Base-by-base conservation (phyloP, 345 rosid genomes). In the Mallotus nudiflorus region DNA sequence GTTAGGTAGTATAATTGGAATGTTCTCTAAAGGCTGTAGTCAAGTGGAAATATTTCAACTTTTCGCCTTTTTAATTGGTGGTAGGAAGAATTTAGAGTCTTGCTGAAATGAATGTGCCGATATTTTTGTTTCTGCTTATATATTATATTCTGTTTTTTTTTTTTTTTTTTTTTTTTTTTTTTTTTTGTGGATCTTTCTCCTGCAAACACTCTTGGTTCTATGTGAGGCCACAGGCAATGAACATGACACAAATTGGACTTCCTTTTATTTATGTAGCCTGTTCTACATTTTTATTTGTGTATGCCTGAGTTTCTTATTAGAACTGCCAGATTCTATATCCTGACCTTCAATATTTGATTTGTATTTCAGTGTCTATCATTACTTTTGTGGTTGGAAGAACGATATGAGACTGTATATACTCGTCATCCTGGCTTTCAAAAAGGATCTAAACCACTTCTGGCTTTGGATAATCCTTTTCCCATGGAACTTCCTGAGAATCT, bases 391-490 rank as follows among this genome's bases (percentile, higher is more conserved):
- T 80, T 94, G 73, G 93, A 87, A 80, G 97, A 94, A 80, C 91
- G 98, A 45, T 91, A 84, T 42, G 97, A 94, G 75, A 86, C 87
- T 29, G 86, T 94, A 50, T 91, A 94, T 62, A 85, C 69, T 4
- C 91, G 88, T 6, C 98, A 94, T 72, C 97, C 95, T 13, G 97
- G 98, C 67, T 94, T 94, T 73, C 97, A 94, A 62, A 94, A 94
- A 69, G 97, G 93, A 59, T 83, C 96, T 55, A 82, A 88, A 81
- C 95, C 92, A 40, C 91, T 94, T 53, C 76, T 91, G 57, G 85
- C 91, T 39, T 70, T 90, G 49, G 98, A 94, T 81, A 91, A 91
- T 57, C 97, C 98, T 24, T 94, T 91, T 75, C 95, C 98, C 3
- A 86, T 91, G 94, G 88, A 88, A 70, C 95, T 91, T 73, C 98